Conservation (phyloP, 106 monocot genomes). For the Alisma plantagoaquatica region DNA sequence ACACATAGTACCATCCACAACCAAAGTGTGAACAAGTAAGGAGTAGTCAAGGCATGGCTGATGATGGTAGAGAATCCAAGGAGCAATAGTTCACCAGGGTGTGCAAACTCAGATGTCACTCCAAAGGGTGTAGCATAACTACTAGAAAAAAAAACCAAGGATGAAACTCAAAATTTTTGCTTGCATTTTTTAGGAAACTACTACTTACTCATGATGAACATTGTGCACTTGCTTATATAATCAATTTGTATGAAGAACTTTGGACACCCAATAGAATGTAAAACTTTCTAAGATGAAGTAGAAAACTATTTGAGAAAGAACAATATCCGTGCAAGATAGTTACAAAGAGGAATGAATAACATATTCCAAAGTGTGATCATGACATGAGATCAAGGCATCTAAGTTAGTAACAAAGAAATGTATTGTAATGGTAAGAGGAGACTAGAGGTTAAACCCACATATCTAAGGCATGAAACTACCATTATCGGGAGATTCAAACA, state of each 20-base stretch:
- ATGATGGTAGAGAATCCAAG: conserved; percentile 81
- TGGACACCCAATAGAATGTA: conserved; percentile 70
- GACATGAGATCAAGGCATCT: neutral
- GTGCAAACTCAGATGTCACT: conserved; percentile 95
- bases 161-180: neutral
- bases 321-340: conserved; percentile 32
- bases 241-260: conserved; percentile 65
- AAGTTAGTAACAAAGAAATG: neutral
- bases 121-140: conserved; percentile 95
- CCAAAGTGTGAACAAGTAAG: conserved; percentile 84
- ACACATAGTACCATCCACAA: conserved; percentile 86
- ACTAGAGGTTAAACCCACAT: conserved; percentile 68
- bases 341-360: neutral
- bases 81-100: conserved; percentile 88
- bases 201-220: conserved; percentile 70
- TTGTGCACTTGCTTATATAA: conserved; percentile 69
- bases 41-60: conserved; percentile 83
- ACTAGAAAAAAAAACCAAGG: neutral
- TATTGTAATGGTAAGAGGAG: conserved; percentile 83
- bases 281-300: conserved; percentile 72
- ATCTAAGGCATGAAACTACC: conserved; percentile 68
- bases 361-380: neutral
- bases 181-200: neutral
- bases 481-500: conserved; percentile 85
- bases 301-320: conserved; percentile 46